These are phyloP conservation scores for Ceratonia siliqua DNA, from an alignment of 306 rosid genomes.

Conservation along the genomic window DNA sequence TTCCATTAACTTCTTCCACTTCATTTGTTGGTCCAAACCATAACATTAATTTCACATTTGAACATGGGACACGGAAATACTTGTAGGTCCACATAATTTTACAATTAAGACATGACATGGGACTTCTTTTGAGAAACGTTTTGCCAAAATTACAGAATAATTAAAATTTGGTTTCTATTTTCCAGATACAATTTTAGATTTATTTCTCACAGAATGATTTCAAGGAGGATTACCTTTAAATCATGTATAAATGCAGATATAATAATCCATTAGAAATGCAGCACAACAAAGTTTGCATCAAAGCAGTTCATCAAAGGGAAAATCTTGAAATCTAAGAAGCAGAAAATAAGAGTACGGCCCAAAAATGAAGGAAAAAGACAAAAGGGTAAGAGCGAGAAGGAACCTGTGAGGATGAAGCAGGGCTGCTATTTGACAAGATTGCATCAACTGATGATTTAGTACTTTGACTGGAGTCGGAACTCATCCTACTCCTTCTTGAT, in stretches of 20 bases:
- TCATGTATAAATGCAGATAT: not conserved
- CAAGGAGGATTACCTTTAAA: not conserved
- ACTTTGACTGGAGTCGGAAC: conserved; percentile 62
- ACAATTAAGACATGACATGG: not conserved
- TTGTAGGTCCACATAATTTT: conserved; percentile 16
- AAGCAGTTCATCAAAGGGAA: not conserved
- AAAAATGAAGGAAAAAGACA: not conserved
- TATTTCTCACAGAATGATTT: conserved; percentile 8
- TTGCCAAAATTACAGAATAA: not conserved
- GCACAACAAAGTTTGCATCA: conserved; percentile 11
- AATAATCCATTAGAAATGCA: conserved; percentile 22
- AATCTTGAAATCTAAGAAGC: conserved; percentile 4
- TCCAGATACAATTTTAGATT: not conserved
- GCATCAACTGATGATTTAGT: conserved; percentile 86
- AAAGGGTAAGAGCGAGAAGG: not conserved
- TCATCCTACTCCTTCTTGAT: conserved; percentile 70
- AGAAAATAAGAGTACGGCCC: conserved; percentile 23
- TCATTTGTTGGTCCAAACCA: not conserved
- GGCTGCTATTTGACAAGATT: conserved; percentile 56
- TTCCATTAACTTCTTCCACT: conserved; percentile 24
- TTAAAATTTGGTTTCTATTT: conserved; percentile 5
- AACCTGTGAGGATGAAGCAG: conserved; percentile 45
- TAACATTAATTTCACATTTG: not conserved
- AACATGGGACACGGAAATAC: not conserved
- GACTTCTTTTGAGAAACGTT: conserved; percentile 20